Evolutionary conservation across 345 rosid genomes (phyloP), one percentile per base, ranked within the genome.

Genomic region (Salix caprea): DNA sequence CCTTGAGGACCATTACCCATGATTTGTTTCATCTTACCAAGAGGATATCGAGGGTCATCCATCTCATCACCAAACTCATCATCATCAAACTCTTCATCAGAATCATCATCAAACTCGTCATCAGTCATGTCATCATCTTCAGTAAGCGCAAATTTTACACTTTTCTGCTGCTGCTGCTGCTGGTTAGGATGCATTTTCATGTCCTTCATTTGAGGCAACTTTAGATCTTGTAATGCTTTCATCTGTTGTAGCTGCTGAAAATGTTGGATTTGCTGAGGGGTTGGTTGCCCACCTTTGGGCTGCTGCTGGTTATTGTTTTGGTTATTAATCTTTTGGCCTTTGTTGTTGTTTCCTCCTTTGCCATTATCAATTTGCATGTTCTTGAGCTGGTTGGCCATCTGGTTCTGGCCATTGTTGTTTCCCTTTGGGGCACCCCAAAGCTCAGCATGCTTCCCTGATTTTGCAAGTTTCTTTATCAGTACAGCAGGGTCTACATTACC

Each of bases 371-470:
- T 84, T 66, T 91, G 95, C 89, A 92, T 84, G 90, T 84, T 90
- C 86, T 91, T 94, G 72, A 88, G 58, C 83, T 92, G 95, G 76
- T 86, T 88, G 42, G 86, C 82, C 74, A 91, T 61, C 28, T 91
- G 78, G 80, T 85, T 88, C 70, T 85, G 91, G 80, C 83, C 86
- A 78, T 80, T 88, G 78, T 81, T 87, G 79, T 81, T 85, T 24
- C 80, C 73, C 81, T 92, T 92, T 3, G 72, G 85, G 23, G 88
- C 87, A 4, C 91, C 96, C 97, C 97, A 92, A 24, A 91, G 75
- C 80, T 92, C 97, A 40, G 97, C 98, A 87, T 89, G 92, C 83
- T 94, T 94, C 52, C 98, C 98, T 54, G 94, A 87, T 85, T 94
- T 92, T 40, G 88, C 82, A 69, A 94, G 97, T 89, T 91, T 92